A percentile compares a stretch with the other conserved stretches of the same genome.
phyloP scores from a whole-genome alignment of 352 stramenopile species.

The Globisporangium abappressorium region DNA sequence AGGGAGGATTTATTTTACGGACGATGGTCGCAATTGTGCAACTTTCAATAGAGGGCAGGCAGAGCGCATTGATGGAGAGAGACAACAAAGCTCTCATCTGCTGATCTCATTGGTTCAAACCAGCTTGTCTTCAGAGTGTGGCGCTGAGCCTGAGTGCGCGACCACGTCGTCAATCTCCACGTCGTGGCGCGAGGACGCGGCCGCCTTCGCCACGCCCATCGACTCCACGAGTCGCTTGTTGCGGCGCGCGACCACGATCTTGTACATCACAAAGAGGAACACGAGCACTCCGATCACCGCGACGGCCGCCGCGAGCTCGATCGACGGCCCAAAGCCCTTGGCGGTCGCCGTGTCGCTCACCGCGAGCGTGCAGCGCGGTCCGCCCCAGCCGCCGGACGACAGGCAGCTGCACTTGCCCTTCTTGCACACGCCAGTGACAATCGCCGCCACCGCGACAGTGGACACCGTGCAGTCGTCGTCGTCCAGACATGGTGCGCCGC shows the following conservation, averaged over 20 bases:
- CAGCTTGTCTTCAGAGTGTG: constrained; percentile 7
- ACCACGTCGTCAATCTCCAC: constrained; percentile 13
- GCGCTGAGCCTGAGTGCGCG: not conserved
- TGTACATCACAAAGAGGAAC: constrained; percentile 16
- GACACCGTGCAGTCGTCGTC: constrained; percentile 36
- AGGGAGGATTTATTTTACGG: not conserved
- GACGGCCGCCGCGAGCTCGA: constrained; percentile 21
- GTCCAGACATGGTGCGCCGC: constrained; percentile 22
- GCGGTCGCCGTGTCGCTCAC: constrained; percentile 22
- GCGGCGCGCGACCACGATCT: constrained; percentile 13
- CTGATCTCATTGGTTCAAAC: not conserved
- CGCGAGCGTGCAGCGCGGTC: constrained; percentile 40
- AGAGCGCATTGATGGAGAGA: too few species aligned
- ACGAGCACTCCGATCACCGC: constrained; percentile 3
- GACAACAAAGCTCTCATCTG: not conserved
- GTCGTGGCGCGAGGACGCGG: not conserved
- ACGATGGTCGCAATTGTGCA: not conserved
- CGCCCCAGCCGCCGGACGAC: constrained; percentile 35
- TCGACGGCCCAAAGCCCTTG: constrained; percentile 40
- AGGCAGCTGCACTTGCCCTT: constrained; percentile 28
- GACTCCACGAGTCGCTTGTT: constrained; percentile 8
- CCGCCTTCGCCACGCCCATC: constrained; percentile 5
- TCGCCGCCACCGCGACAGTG: constrained; percentile 6
- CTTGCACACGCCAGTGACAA: constrained; percentile 33
- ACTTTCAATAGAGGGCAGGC: too few species aligned